Evolutionary conservation across 2,329 filamentous ascomycete species (phyloP).

Genomic region (Colletotrichum kahawae): DNA sequence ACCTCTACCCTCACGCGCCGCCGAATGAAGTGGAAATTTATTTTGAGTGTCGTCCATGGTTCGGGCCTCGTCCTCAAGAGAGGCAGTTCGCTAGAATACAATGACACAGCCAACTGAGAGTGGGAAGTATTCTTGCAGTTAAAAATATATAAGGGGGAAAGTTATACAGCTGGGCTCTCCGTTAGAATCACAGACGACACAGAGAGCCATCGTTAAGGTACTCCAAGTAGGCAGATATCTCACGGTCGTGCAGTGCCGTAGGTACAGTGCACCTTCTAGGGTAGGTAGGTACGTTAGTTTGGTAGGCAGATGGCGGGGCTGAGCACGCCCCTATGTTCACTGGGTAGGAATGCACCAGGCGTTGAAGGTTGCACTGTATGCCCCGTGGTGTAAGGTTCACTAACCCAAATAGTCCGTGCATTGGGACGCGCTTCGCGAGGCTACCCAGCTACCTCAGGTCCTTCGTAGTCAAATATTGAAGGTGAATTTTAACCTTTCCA

Average conservation of each 20-base stretch:
- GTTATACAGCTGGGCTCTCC: background rate
- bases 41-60: slow-evolving; percentile 43
- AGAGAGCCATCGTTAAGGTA: background rate
- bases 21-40: slow-evolving; percentile 86
- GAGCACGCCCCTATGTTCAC: background rate
- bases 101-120: background rate
- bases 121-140: background rate
- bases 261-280: background rate
- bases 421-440: background rate
- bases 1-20: slow-evolving; percentile 85
- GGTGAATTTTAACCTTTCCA: background rate
- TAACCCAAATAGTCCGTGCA: background rate
- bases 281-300: background rate
- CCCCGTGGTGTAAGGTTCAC: background rate
- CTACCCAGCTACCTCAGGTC: background rate
- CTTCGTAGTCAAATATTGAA: background rate
- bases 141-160: background rate
- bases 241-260: background rate
- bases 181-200: background rate
- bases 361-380: background rate
- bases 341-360: background rate
- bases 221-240: background rate
- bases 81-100: background rate
- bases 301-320: background rate
- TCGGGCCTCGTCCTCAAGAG: background rate